Evolutionary conservation across 2,329 filamentous ascomycete genomes (phyloP).

Genomic region (Colletotrichum sp.): DNA sequence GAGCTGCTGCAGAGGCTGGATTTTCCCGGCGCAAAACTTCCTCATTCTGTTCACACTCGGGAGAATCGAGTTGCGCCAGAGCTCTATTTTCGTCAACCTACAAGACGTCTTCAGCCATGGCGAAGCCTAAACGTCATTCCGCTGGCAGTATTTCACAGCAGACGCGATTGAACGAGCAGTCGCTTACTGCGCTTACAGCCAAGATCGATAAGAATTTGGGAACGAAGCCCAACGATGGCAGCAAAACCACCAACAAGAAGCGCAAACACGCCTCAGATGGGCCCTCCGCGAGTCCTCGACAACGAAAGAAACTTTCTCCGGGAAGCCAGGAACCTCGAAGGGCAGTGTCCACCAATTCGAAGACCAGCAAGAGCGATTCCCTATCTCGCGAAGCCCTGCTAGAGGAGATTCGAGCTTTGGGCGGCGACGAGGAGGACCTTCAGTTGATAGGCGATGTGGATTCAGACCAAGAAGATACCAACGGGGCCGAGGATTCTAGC

Average conservation of each 20-base stretch:
- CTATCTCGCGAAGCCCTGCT: conserved; percentile 49
- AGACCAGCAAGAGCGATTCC: background rate
- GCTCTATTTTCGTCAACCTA: background rate
- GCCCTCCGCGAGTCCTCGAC: background rate
- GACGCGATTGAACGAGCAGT: conserved; percentile 50
- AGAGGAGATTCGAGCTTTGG: conserved; percentile 68
- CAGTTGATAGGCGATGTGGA: conserved; percentile 61
- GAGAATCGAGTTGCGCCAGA: background rate
- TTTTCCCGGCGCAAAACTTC: background rate
- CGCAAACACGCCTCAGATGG: conserved; percentile 28
- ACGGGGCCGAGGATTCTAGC: background rate
- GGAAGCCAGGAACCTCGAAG: background rate
- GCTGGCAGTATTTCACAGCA: background rate
- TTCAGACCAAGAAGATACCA: conserved; percentile 39
- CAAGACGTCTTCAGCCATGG: background rate
- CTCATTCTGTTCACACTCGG: background rate
- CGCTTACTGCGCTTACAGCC: conserved; percentile 58
- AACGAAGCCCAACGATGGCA: conserved; percentile 40
- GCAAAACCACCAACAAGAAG: conserved; percentile 50
- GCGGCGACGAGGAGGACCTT: conserved; percentile 69
- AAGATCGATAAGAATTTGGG: conserved; percentile 60
- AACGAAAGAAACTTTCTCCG: conserved; percentile 8
- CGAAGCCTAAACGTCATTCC: conserved; percentile 4
- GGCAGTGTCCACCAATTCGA: conserved; percentile 25
- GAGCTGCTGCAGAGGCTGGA: background rate